Base-by-base conservation (phyloP, 225 moss, liverwort and hornwort species). In the Marchantia paleacea region DNA sequence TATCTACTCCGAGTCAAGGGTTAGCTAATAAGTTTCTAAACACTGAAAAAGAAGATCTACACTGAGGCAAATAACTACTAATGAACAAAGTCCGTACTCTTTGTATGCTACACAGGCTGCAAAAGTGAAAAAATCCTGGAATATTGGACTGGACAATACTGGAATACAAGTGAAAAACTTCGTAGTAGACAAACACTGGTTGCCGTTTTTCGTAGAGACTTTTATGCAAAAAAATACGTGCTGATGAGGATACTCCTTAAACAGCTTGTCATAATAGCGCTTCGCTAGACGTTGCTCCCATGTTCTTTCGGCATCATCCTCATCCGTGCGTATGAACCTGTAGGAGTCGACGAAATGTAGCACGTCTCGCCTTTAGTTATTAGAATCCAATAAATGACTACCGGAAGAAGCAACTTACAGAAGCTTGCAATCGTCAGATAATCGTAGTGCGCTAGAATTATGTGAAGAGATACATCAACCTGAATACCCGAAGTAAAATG, bases 261-360 rank as follows among this genome's bases (percentile, higher is more conserved):
- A 99, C 55, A 99, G 91, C 87, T 99, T 99, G 72, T 99, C 95
- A 69, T 99, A 95, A 51, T 99, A 99, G 30, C 99, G 92, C 81
- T 95, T 99, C 7, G 99, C 99, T 67, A 99, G 90, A 12, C 94
- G 95, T 84, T 99, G 99, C 86, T 95, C 99, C 99, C 99, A 99
- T 10, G 93, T 87, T 80, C 91, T 82, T 68, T 94, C 94, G 50
- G 81, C 75, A 80, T 99, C 94, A 82, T 99, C 99, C 70, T 99
- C 95, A 79, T 95, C 93, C 3, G 88, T 91, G 47, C 99, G 91
- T 81, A 99, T 99, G 79, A 99, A 99, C 79, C 88, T 88, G 74
- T 39, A 39, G 39, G 39, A 39, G 39, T 2, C 39, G 39, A 39
- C 39, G 39, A 39, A n/a, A 19, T 57, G 57, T 57, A 57, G 57